A percentile compares a stretch with the other conserved stretches of the same genome.
phyloP scores from a whole-genome alignment of 176 grass and related monocot species.

The Areca catechu region DNA sequence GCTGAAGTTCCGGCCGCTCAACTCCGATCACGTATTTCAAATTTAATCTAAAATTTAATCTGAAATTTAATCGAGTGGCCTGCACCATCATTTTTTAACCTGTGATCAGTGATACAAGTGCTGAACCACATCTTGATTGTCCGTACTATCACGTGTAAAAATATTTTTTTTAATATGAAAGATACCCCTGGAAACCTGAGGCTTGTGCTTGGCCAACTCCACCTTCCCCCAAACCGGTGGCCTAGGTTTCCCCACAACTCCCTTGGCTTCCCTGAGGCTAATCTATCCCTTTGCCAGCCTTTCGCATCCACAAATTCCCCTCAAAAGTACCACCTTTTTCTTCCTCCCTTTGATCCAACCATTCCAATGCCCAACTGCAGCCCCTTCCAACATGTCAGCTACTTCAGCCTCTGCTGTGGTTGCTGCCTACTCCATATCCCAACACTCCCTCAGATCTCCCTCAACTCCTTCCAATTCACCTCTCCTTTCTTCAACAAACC shows the following conservation, averaged over 20 bases:
- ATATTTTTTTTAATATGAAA: no score
- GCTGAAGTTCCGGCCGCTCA: no score
- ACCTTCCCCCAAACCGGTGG: not conserved
- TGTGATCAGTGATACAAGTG: no score
- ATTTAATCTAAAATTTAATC: no score
- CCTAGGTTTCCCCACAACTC: conserved; percentile 8
- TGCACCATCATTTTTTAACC: no score
- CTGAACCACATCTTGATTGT: no score
- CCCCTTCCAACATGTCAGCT: conserved; percentile 10
- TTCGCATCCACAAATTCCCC: conserved; percentile 16
- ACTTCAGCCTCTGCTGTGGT: conserved; percentile 49
- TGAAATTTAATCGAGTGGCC: no score
- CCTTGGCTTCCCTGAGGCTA: not conserved
- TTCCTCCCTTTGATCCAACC: conserved; percentile 4
- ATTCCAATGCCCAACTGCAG: conserved; percentile 12
- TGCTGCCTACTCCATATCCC: conserved; percentile 35
- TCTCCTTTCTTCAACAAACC: conserved; percentile 17
- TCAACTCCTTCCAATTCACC: conserved; percentile 4
- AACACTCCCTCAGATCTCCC: conserved; percentile 26
- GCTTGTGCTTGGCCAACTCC: not conserved
- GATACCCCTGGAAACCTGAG: no score
- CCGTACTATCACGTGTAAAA: no score
- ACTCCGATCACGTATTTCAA: no score
- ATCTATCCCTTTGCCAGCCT: not conserved
- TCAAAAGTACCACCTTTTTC: not conserved